Base-by-base conservation (phyloP, 1,284 basidiomycete genomes). In the Moniliella sp. region DNA sequence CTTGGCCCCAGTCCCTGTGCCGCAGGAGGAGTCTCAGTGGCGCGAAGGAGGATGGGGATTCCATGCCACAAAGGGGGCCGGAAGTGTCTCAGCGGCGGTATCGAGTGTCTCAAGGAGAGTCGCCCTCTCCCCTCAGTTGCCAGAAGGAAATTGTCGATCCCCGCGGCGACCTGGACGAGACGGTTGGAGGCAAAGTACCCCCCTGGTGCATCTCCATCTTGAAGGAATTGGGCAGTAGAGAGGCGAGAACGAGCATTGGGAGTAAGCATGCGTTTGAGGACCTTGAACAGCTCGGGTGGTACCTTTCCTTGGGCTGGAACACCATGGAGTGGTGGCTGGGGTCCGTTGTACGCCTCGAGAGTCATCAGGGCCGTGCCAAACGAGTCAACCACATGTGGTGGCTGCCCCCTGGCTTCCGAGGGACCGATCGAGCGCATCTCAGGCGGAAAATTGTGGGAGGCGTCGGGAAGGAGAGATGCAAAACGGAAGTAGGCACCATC, bases 121-220 rank as follows among this genome's bases (percentile, higher is more conserved):
- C 33, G 65, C 48, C 88, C 82, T 39, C 94, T 88, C 5, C 69
- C 67, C 50, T 94, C 84, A 36, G 72, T 75, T 7, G 72, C 72
- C 8, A 97, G 64, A 14, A 75, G 72, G 57, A 97, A 94, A 39
- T 76, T 76, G 45, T 91, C 84, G 13, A 97, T 65, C 0, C 81
- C 77, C 21, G 71, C 65, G 29, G 84, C 84, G 2, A 93, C 74
- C 55, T 76, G 75, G 26, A 86, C 76, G 3, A 97, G 68, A 15
- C 73, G 69, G 60, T 97, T 99, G 16, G 68, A 67, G 2, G 69
- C 65, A 63, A 93, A 94, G 63, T 91, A 93, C 0, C 83, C 83
- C 0, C 51, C 54, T 5, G 51, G 46, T 7, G 45, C 42, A 28
- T 45, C 67, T 55, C 39, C 57, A 2, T 43, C 41, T 13, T 42